Evolutionary conservation across 805 yeast genomes (phyloP).

Genomic region (Candida maltosa): DNA sequence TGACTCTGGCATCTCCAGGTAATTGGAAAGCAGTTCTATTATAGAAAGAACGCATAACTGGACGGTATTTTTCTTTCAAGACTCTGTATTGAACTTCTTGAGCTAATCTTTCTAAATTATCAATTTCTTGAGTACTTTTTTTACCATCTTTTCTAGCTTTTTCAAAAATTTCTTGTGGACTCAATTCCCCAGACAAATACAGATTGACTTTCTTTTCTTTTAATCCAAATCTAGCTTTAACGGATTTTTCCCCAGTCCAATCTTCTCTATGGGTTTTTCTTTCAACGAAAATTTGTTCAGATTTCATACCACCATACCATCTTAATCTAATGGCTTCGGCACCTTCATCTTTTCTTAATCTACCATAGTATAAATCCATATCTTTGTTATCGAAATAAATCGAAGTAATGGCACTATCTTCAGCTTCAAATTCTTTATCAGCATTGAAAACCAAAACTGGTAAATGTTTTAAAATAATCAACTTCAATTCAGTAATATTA

Average conservation of each 20-base stretch:
- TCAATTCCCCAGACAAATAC: constrained; percentile 77
- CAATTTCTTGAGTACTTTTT: constrained; percentile 83
- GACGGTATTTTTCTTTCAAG: constrained; percentile 79
- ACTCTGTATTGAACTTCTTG: constrained; percentile 90
- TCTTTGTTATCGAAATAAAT: constrained; percentile 90
- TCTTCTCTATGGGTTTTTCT: constrained; percentile 98
- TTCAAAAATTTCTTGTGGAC: constrained; percentile 87
- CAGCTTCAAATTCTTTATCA: constrained; percentile 90
- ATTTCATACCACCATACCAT: constrained; percentile 98
- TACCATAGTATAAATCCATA: constrained; percentile 89
- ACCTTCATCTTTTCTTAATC: constrained; percentile 95
- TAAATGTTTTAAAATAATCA: constrained; percentile 86
- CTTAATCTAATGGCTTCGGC: constrained; percentile 97
- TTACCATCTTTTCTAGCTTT: constrained; percentile 92
- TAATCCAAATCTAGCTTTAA: constrained; percentile 90
- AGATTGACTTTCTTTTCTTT: constrained; percentile 89
- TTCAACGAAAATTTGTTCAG: constrained; percentile 91
- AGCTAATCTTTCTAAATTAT: constrained; percentile 87
- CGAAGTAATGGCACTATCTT: constrained; percentile 95
- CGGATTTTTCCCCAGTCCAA: constrained; percentile 99
- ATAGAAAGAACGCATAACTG: constrained; percentile 93
- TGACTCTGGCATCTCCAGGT: constrained; percentile 98
- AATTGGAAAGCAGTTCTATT: constrained; percentile 98
- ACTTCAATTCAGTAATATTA: constrained; percentile 92
- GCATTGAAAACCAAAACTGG: constrained; percentile 97